Evolutionary conservation across 2,329 filamentous ascomycete species (phyloP).

Genomic region (Geoglossum cookeanum): DNA sequence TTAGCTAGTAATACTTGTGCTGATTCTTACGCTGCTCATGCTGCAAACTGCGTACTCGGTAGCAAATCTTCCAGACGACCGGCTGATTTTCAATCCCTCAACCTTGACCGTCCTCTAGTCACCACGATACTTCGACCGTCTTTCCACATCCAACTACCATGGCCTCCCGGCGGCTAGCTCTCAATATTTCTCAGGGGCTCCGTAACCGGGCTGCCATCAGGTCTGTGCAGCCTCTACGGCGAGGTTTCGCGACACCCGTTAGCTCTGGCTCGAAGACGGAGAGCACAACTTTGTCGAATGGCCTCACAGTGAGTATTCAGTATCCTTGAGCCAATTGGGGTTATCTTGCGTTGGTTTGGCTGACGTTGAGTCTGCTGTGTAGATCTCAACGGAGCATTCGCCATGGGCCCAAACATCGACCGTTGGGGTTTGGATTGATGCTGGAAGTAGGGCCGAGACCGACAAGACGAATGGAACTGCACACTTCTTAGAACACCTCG

Average conservation of each 20-base stretch:
- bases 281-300: conserved; percentile 92
- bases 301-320: conserved; percentile 66
- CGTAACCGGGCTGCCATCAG: conserved; percentile 73
- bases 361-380: conserved; percentile 7
- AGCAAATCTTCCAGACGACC: conserved; percentile 2
- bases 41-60: background rate
- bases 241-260: conserved; percentile 81
- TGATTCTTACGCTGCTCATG: background rate
- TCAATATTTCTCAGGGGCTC: conserved; percentile 80
- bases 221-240: conserved; percentile 55
- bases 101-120: conserved; percentile 21
- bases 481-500: conserved; percentile 98
- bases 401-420: conserved; percentile 97
- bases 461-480: conserved; percentile 97
- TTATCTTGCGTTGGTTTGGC: conserved; percentile 5
- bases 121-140: conserved; percentile 4
- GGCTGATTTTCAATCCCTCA: background rate
- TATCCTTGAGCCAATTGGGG: conserved; percentile 4
- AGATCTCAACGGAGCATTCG: conserved; percentile 97
- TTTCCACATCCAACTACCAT: conserved; percentile 30
- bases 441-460: conserved; percentile 93
- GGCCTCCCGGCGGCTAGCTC: conserved; percentile 93
- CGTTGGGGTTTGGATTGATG: conserved; percentile 98
- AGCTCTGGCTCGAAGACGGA: conserved; percentile 60
- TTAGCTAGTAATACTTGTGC: background rate